Evolutionary conservation across 140 eudicot genomes (phyloP).

Genomic region (Oenanthe javanica): DNA sequence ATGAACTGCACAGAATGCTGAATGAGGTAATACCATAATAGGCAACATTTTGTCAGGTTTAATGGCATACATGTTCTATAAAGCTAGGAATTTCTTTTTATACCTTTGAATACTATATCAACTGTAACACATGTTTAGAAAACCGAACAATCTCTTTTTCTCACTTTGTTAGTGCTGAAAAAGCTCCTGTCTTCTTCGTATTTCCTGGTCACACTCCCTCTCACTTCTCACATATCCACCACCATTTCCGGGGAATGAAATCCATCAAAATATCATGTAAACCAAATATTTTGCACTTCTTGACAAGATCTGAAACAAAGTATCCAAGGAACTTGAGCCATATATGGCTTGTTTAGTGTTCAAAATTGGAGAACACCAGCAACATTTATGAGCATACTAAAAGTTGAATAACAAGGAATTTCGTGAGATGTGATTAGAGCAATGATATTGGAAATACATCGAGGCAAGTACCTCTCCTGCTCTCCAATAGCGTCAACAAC

Average conservation of each 20-base stretch:
- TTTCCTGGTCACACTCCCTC: neutral
- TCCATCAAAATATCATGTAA: neutral
- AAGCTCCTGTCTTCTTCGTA: neutral
- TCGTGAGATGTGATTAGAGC: neutral
- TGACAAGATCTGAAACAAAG: neutral
- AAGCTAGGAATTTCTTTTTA: neutral
- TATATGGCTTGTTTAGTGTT: neutral
- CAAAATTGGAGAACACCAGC: neutral
- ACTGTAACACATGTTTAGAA: neutral
- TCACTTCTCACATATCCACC: neutral
- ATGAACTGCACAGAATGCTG: conserved; percentile 23
- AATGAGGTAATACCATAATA: conserved; percentile 12
- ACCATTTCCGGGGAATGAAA: neutral
- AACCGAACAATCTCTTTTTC: neutral
- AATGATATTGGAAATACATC: neutral
- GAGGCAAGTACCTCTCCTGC: neutral
- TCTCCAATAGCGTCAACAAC: neutral
- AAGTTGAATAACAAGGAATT: neutral
- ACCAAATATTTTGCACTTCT: neutral
- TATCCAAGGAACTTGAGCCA: neutral
- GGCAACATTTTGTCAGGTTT: neutral
- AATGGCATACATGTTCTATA: neutral
- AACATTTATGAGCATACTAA: neutral
- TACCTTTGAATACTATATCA: neutral
- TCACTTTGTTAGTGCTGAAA: neutral